Evolutionary conservation across 2,329 filamentous ascomycete species (phyloP).

Genomic region (Corynespora cassiicola): DNA sequence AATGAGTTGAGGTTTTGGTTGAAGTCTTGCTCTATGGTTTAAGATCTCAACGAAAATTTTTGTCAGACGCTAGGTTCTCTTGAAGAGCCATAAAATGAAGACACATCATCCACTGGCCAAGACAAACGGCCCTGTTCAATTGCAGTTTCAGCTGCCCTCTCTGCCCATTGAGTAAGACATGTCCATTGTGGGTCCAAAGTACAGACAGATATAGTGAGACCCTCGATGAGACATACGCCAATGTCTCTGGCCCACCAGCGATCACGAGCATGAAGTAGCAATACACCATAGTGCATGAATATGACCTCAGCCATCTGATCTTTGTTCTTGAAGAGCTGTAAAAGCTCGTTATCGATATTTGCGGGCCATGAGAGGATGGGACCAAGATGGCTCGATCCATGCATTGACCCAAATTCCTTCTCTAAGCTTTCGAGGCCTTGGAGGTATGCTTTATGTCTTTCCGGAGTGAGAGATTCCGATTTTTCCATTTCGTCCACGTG

Average conservation of each 20-base stretch:
- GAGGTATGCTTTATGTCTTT: too few relatives aligned
- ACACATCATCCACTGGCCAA: too few relatives aligned
- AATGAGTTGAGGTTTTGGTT: too few relatives aligned
- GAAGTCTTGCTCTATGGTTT: too few relatives aligned
- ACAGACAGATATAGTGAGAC: constrained; percentile 4
- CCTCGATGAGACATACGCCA: constrained; percentile 9
- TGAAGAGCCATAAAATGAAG: too few relatives aligned
- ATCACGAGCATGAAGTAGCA: constrained; percentile 11
- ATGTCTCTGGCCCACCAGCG: constrained; percentile 12
- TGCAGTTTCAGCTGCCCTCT: constrained; percentile 5
- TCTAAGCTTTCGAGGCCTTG: constrained; percentile 6
- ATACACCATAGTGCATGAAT: constrained; percentile 15
- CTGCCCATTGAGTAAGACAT: not conserved
- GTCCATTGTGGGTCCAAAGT: constrained; percentile 9
- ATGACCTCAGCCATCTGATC: constrained; percentile 14
- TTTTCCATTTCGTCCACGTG: too few relatives aligned
- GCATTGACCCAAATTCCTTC: constrained; percentile 3
- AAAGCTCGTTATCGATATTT: constrained; percentile 7
- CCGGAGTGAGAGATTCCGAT: constrained; percentile 4
- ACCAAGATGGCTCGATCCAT: constrained; percentile 6
- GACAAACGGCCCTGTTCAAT: too few relatives aligned
- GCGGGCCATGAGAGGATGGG: constrained; percentile 13
- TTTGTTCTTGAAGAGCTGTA: constrained; percentile 8
- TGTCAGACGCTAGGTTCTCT: too few relatives aligned
- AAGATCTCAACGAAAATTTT: too few relatives aligned